A percentile compares a stretch with the other conserved stretches of the same genome.
These are phyloP conservation scores for Endoconidiophora polonica DNA, from an alignment of 2,329 filamentous ascomycete genomes.

Conservation along the genomic window DNA sequence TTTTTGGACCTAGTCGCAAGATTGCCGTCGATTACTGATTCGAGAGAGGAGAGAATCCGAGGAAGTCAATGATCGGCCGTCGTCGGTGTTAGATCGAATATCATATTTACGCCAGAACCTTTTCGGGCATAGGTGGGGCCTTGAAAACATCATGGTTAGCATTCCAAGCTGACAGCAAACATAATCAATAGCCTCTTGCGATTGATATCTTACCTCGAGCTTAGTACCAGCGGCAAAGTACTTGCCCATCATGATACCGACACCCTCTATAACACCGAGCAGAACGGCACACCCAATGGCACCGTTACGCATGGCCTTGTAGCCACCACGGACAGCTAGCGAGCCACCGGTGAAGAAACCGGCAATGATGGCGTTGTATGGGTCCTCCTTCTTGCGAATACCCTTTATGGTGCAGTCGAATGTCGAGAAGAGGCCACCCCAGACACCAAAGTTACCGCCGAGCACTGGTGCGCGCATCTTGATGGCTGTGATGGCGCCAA, in stretches of 20 bases:
- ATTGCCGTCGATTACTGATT: no score
- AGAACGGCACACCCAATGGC: constrained; percentile 93
- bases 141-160: constrained; percentile 14
- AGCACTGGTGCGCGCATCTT: constrained; percentile 93
- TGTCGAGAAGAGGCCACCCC: constrained; percentile 89
- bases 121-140: constrained; percentile 20
- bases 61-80: neutral
- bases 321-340: constrained; percentile 78
- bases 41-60: neutral
- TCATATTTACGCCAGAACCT: constrained; percentile 18
- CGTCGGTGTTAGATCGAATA: neutral
- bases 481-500: constrained; percentile 91
- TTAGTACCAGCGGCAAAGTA: constrained; percentile 84
- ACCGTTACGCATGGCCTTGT: constrained; percentile 81
- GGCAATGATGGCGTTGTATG: constrained; percentile 93
- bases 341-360: constrained; percentile 93
- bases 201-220: constrained; percentile 42
- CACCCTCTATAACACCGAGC: constrained; percentile 89
- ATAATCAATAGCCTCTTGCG: neutral
- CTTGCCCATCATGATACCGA: constrained; percentile 87
- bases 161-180: constrained; percentile 16
- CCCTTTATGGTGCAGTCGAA: constrained; percentile 97
- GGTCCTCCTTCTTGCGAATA: constrained; percentile 87
- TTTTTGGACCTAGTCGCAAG: no score
- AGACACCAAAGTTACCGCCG: constrained; percentile 94